Base-by-base conservation (phyloP, 1,139 yeast genomes). In the Taphrina deformans region DNA sequence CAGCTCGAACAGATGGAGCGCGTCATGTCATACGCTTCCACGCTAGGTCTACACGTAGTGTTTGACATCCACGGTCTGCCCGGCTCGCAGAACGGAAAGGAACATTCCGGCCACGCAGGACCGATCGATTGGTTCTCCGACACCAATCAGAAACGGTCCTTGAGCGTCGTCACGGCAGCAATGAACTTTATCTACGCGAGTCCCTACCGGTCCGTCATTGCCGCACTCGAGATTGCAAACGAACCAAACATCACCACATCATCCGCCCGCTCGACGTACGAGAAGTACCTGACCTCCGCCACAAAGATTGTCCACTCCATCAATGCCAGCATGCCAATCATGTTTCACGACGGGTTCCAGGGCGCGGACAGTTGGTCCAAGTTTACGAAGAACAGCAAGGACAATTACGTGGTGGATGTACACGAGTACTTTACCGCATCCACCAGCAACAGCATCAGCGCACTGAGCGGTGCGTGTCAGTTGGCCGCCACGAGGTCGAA, bases 1-100 rank as follows among this genome's bases (percentile, higher is more conserved):
- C 93, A 89, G 75, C 85, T 83, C 73, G 73, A 80, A 27, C 89
- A 87, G 74, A 78, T 91, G 68, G 87, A 88, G 69, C 78, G 83
- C 69, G 96, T 95, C 2, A 80, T 91, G 66, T 82, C 78, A 58
- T 91, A 96, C 96, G 84, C 88, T 59, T 75, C 83, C 62, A 79
- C 80, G 48, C 74, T 87, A 71, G 84, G 83, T 31, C 75, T 91
- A 68, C 83, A 88, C 71, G 96, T 85, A 21, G 88, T 95, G 88
- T 80, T 91, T 65, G 97, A 91, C 75, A 78, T 91, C 71, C 97
- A 91, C 74, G 96, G 96, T 65, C 93, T 88, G 27, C 92, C 96
- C 55, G 97, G 96, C 10, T 87, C 96, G 33, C 97, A 91, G 75
- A 91, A 91, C 73, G 96, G 97, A 29, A 91, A 91, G 77, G 96